phyloP scores from a whole-genome alignment of 257 asterid genomes.

The Nicotiana otophora region DNA sequence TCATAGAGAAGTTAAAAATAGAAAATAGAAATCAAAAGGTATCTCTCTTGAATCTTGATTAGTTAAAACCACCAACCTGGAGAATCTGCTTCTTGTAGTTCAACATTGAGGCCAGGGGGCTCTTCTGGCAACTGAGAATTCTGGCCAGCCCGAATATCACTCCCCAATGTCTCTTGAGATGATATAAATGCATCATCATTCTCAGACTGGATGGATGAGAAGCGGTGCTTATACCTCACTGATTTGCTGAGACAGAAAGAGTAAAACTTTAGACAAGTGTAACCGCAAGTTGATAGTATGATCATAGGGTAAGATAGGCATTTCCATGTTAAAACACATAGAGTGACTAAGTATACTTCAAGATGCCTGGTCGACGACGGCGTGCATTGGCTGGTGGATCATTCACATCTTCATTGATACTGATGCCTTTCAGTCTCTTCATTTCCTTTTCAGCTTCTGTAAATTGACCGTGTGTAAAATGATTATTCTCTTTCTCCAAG shows the following conservation, averaged over 20 bases:
- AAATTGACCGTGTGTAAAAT: constrained; percentile 6
- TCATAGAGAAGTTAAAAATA: not conserved
- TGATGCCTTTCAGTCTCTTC: constrained; percentile 54
- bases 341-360: constrained; percentile 44
- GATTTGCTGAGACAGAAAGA: constrained; percentile 43
- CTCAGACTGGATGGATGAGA: constrained; percentile 31
- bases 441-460: constrained; percentile 77
- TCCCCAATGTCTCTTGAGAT: constrained; percentile 40
- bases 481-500: not conserved
- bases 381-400: constrained; percentile 37
- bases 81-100: constrained; percentile 38
- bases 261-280: not conserved
- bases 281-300: not conserved
- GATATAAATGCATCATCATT: constrained; percentile 33
- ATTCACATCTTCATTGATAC: constrained; percentile 23
- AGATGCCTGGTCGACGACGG: constrained; percentile 60
- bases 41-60: constrained; percentile 5
- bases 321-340: not conserved
- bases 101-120: constrained; percentile 22
- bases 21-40: not conserved
- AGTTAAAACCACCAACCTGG: constrained; percentile 45
- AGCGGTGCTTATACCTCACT: constrained; percentile 46
- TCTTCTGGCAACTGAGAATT: constrained; percentile 28
- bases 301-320: not conserved
- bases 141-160: constrained; percentile 27